Evolutionary conservation across 495 filamentous ascomycete species (phyloP).

Genomic region (Daldinia childiae): DNA sequence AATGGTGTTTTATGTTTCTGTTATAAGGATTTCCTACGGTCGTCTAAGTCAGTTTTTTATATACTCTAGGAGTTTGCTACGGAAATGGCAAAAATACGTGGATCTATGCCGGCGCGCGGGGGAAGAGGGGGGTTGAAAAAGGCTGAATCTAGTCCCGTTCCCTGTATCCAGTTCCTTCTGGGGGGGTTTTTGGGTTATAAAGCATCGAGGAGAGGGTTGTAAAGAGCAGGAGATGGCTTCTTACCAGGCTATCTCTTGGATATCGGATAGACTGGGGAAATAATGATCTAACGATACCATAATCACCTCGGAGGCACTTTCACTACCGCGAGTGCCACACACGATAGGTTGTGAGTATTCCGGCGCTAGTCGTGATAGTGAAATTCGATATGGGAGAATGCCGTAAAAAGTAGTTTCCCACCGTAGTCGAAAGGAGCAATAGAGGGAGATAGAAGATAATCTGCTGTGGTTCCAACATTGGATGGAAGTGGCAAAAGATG

Average conservation of each 20-base stretch:
- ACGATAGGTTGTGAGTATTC: background rate
- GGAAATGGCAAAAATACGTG: background rate
- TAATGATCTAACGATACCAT: constrained; percentile 20
- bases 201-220: background rate
- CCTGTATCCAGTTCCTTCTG: background rate
- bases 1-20: background rate
- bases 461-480: background rate
- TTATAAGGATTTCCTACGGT: background rate
- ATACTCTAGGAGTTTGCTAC: background rate
- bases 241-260: background rate
- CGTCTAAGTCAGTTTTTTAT: constrained; percentile 1
- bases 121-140: background rate
- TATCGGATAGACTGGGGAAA: constrained; percentile 2
- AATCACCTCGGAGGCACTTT: background rate
- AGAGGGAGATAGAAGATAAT: background rate
- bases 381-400: background rate
- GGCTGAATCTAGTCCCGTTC: background rate
- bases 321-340: background rate
- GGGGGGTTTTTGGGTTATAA: background rate
- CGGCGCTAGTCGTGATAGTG: background rate
- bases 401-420: background rate
- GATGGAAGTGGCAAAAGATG: background rate
- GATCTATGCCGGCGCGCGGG: background rate
- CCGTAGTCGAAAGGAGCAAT: background rate
- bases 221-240: background rate